Evolutionary conservation across 1,284 basidiomycete genomes (phyloP), one percentile per base, ranked within the genome.

Genomic region (Caloboletus inedulis): DNA sequence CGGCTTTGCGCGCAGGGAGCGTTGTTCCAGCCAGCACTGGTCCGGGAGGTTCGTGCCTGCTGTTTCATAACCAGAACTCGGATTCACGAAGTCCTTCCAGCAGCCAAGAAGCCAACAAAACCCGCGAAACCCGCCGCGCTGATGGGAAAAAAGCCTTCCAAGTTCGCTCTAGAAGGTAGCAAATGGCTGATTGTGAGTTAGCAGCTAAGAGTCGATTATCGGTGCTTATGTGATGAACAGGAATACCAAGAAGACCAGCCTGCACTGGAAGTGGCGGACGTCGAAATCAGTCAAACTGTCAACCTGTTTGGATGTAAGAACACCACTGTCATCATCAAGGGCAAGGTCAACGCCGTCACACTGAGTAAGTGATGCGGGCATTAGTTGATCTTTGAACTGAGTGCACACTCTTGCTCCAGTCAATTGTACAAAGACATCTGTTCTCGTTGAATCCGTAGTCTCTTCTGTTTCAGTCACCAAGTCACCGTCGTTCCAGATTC

Each of bases 321-420:
- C 64, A 82, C 84, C n/a, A 90, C 89, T 1, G 77, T 99, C 48
- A 74, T 91, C 53, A 77, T 99, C 69, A 88, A 88, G 67, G 96
- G 96, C 67, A 99, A 99, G 75, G 84, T 94, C 63, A 99, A 99
- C 66, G 95, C 94, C 4, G 85, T 99, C 33, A 93, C 88, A 16
- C 75, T 99, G 59, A 81, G 93, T 94, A 65, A 64, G 85, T 75
- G 7, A 23, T 42, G 2, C n/a, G 3, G 4, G 2, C 18, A 33
- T 48, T 10, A 18, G 30, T 14, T 50, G 21, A 41, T 44, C 53
- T 37, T 33, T 39, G 29, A 36, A 34, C 51, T 60, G 16, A 55
- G 30, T 21, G 14, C n/a, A n/a, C 31, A 10, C 31, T 42, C 35
- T 51, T 43, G 18, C 49, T 23, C 19, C 62, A 95, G 93, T 94